Conservation (phyloP, 768 basidiomycete species). For the Boletellus ananas region DNA sequence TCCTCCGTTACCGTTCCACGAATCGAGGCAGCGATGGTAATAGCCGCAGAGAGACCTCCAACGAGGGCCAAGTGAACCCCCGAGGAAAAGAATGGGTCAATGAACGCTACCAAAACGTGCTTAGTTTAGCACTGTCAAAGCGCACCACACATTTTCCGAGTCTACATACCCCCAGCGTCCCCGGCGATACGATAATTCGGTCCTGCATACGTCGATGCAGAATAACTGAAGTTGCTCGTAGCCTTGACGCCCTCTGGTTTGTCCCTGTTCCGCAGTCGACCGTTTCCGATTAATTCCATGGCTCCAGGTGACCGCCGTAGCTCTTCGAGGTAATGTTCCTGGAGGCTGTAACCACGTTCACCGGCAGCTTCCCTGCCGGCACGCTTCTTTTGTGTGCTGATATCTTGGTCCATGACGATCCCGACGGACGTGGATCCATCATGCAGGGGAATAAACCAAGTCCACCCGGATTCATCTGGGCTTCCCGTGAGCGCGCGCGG, state of each 20-base stretch:
- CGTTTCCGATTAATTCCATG: background rate
- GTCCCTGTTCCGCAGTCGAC: background rate
- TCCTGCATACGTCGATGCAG: background rate
- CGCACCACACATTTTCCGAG: too few species aligned
- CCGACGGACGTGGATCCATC: background rate
- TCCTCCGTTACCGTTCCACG: constrained; percentile 4
- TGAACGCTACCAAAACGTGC: background rate
- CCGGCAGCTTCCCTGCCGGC: background rate
- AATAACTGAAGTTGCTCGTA: background rate
- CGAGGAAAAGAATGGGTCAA: constrained; percentile 8
- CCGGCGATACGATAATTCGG: background rate
- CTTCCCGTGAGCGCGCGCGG: background rate
- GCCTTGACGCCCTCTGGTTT: constrained; percentile 1
- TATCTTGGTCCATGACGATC: constrained; percentile 1
- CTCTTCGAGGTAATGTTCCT: background rate
- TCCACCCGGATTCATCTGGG: background rate
- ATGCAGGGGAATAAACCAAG: background rate
- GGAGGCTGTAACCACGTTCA: background rate
- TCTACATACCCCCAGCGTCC: background rate
- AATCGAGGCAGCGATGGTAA: constrained; percentile 9
- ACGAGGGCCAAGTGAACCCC: constrained; percentile 11
- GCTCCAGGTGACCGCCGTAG: background rate
- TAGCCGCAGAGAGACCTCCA: constrained; percentile 7
- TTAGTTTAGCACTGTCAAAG: background rate
- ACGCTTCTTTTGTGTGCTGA: background rate